phyloP scores from a whole-genome alignment of 2,329 filamentous ascomycete species.

The Trichophyton schoenleinii region DNA sequence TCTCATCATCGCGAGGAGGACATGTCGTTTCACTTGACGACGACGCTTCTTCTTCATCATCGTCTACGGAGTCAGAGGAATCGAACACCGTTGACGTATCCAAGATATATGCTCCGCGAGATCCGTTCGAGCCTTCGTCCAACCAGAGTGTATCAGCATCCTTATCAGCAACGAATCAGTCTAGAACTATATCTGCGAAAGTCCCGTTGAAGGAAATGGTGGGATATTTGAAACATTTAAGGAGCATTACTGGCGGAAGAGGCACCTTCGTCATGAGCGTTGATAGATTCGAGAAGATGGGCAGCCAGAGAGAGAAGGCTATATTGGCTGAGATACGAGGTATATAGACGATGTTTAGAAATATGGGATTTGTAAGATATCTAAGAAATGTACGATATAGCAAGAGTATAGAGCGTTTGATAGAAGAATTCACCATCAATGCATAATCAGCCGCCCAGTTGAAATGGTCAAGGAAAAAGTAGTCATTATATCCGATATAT shows the following conservation, averaged over 20 bases:
- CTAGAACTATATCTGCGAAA: slow-evolving; percentile 61
- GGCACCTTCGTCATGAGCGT: slow-evolving; percentile 65
- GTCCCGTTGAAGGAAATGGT: slow-evolving; percentile 96
- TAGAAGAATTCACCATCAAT: background rate
- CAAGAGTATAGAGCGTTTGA: background rate
- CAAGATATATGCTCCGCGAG: slow-evolving; percentile 74
- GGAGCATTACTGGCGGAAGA: slow-evolving; percentile 77
- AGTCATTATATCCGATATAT: background rate
- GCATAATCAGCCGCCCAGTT: background rate
- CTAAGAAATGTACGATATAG: slow-evolving; percentile 2
- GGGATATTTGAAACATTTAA: slow-evolving; percentile 76
- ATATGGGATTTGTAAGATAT: background rate
- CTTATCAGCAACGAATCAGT: slow-evolving; percentile 26
- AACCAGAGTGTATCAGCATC: background rate
- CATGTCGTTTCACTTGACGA: slow-evolving; percentile 59
- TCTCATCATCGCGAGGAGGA: slow-evolving; percentile 60
- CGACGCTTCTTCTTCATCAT: slow-evolving; percentile 24
- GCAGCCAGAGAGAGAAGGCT: slow-evolving; percentile 45
- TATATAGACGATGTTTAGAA: slow-evolving; percentile 12
- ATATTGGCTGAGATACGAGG: slow-evolving; percentile 38
- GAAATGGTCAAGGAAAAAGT: background rate
- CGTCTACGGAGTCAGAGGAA: slow-evolving; percentile 22
- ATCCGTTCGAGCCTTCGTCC: slow-evolving; percentile 53
- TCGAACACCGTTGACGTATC: slow-evolving; percentile 49
- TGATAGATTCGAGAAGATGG: slow-evolving; percentile 58